Conservation (phyloP, 1,284 basidiomycete genomes). For the Cutaneotrichosporon cutaneum region DNA sequence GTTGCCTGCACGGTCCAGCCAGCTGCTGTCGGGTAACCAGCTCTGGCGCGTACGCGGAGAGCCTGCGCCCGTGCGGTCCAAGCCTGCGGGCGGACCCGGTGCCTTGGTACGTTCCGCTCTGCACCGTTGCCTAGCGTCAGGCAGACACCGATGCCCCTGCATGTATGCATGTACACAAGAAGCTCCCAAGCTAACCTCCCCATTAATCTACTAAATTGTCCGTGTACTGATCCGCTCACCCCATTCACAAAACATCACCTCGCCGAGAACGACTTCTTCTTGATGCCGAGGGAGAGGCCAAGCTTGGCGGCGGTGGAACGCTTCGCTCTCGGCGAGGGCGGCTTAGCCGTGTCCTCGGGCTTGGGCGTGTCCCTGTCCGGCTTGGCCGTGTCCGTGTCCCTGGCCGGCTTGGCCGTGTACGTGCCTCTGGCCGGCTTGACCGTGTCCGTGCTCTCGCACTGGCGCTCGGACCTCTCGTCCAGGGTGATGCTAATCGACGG, state of each 20-base stretch:
- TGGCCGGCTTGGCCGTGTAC: background rate
- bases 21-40: no score
- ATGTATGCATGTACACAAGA: background rate
- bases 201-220: background rate
- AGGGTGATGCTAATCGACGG: background rate
- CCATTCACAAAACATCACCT: background rate
- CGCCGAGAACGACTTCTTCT: constrained; percentile 1
- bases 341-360: background rate
- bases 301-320: background rate
- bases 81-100: no score
- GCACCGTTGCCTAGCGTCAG: no score
- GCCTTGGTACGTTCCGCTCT: no score
- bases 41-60: no score
- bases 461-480: background rate
- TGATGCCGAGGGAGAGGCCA: background rate
- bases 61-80: no score
- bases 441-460: background rate
- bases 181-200: background rate
- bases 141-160: background rate
- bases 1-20: no score
- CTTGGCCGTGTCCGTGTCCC: background rate
- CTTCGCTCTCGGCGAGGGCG: background rate
- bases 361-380: background rate
- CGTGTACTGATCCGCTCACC: background rate
- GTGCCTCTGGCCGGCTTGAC: background rate